Evolutionary conservation across 176 grass and related monocot species (phyloP), one percentile per base, ranked within the genome.

Genomic region (Cocos nucifera): DNA sequence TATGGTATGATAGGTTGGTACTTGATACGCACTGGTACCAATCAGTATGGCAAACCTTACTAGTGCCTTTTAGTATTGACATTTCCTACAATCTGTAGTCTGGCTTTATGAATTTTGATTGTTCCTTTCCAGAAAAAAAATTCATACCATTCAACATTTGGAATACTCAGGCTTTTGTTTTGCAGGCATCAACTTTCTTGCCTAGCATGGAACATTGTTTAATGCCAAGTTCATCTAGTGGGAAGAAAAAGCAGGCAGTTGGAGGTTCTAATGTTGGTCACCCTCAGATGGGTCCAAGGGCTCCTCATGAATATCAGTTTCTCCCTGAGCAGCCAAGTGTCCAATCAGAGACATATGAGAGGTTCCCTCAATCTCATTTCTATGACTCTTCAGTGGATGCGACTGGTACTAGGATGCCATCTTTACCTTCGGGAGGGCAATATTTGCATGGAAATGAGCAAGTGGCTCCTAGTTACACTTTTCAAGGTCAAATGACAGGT

Each of bases 221-320:
- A 23, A 20, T 76, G 74, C 67, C 73, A 80, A 87, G 61, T 78
- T 66, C 56, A 69, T 73, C 79, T 70, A 51, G 44, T 66, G 70
- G 73, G 24, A 92, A 88, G 35, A 74, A 73, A 49, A 98, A 98
- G 64, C 76, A 67, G 26, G 20, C 68, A 65, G 23, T 29, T 55
- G 71, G 78, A 51, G 79, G 65, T 75, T 79, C 77, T 19, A 73
- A 80, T 66, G 66, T 63, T 66, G 63, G 79, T 59, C 54, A 58
- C 3, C 73, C 79, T 65, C 91, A 75, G 54, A 56, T 67, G 71
- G 73, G 83, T 59, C 67, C 82, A 68, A 83, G 65, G n/a, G 70
- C 84, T 64, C 78, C 80, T 62, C 83, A 65, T 53, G 93, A 92
- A 52, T 88, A 92, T 19, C 93, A 86, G 54, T 98, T 98, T 80